These are phyloP conservation scores for Globisporangium barbulae DNA, from an alignment of 352 stramenopile species.

Conservation along the genomic window DNA sequence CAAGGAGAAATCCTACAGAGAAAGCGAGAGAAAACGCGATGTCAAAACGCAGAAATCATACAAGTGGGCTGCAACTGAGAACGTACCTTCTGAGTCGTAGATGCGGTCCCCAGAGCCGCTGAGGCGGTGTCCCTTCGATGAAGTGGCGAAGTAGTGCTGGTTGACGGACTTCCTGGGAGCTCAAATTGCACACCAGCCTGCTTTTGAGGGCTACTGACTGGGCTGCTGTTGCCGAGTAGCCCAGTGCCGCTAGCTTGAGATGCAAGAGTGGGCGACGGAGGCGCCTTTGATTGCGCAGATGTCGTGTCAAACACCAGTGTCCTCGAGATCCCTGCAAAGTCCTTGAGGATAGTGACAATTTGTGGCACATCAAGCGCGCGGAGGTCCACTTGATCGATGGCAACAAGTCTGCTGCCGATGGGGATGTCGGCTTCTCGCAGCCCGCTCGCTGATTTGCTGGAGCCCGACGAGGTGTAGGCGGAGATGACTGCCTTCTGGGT, in stretches of 20 bases:
- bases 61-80: neutral
- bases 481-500: constrained; percentile 20
- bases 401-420: constrained; percentile 42
- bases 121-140: neutral
- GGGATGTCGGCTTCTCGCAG: constrained; percentile 26
- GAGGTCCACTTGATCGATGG: constrained; percentile 43
- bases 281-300: neutral
- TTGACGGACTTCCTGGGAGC: neutral
- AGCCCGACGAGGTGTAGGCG: constrained; percentile 11
- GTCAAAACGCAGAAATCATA: neutral
- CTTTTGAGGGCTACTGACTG: neutral
- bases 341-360: constrained; percentile 30
- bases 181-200: neutral
- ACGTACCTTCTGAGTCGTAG: neutral
- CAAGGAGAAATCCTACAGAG: neutral
- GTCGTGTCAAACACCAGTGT: constrained; percentile 38
- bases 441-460: constrained; percentile 13
- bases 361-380: constrained; percentile 32
- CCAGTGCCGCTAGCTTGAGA: neutral
- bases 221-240: neutral
- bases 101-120: neutral
- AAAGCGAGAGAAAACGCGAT: neutral
- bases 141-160: neutral
- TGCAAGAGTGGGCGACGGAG: neutral
- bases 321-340: constrained; percentile 23